These are phyloP conservation scores for Diaporthe amygdali DNA, from an alignment of 2,329 filamentous ascomycete genomes.

Conservation along the genomic window DNA sequence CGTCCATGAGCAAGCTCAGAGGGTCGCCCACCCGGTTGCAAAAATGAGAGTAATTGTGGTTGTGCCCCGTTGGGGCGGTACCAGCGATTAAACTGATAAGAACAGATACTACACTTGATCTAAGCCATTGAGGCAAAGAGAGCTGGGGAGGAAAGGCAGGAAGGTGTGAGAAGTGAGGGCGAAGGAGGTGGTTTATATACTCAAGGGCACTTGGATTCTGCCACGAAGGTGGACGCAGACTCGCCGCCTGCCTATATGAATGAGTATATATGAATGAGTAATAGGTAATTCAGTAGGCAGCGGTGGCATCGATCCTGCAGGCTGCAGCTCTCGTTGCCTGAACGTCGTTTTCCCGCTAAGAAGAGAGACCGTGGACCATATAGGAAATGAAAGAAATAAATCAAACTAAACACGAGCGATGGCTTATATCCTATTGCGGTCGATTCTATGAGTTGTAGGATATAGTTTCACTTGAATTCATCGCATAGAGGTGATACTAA, in stretches of 20 bases:
- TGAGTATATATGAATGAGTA: no score
- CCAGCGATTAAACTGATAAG: constrained; percentile 98
- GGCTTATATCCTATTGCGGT: no score
- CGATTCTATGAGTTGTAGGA: no score
- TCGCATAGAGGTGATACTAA: no score
- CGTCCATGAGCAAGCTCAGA: constrained; percentile 75
- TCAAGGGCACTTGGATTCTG: background rate
- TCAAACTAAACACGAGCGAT: no score
- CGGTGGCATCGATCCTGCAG: background rate
- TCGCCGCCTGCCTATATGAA: background rate
- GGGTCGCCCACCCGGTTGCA: constrained; percentile 56
- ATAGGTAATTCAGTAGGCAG: no score
- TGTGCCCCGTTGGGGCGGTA: constrained; percentile 74
- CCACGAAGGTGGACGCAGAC: background rate
- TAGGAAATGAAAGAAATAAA: no score
- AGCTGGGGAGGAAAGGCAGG: constrained; percentile 59
- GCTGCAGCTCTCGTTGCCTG: background rate
- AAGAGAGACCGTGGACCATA: no score
- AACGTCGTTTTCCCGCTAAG: background rate
- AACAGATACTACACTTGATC: constrained; percentile 97
- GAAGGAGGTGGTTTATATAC: constrained; percentile 30
- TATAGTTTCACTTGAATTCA: no score
- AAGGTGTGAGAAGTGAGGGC: constrained; percentile 34
- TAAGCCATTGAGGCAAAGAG: constrained; percentile 72
- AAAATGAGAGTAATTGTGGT: constrained; percentile 87